Evolutionary conservation across 2,329 filamentous ascomycete species (phyloP), one percentile per base, ranked within the genome.

Genomic region (Claviceps spartinae): DNA sequence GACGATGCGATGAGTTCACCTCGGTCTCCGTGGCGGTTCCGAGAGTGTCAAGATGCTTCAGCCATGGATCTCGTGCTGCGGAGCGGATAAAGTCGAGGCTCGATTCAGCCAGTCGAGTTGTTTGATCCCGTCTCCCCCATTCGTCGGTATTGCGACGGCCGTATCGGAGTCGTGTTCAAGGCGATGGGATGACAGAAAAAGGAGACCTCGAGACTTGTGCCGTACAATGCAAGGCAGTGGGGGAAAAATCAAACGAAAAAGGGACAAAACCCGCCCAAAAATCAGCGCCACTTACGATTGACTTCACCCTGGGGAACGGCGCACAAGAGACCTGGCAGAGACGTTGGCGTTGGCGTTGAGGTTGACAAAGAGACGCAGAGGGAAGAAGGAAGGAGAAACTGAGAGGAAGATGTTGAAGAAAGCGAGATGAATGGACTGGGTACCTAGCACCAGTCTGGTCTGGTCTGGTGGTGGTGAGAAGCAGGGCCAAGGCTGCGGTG

Each of bases 261-360:
- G 30, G 30, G 30, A 34, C 30, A 34, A 34, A 34, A 34, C 30
- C 30, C 30, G 30, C 30, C 30, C 30, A 34, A 40, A 24, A 6
- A 18, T 1, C n/a, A 26, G 5, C 18, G 34, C 49, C 16, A 53
- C 51, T 50, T 53, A 53, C 48, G 51, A 53, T 43, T 48, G 48
- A 30, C 30, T 45, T 18, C 7, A 16, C n/a, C 24, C 48, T 26
- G 43, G 26, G 43, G 20, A 38, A 40, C 26, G 37, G 48, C 51
- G 51, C 36, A 38, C 51, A 38, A 34, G 36, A 50, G 37, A 47
- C 40, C 40, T 11, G 8, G 30, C 30, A 3, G 30, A 34, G 49
- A n/a, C 26, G 14, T 13, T 2, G 26, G 18, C 26, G 44, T 46
- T 18, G 44, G 26, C 38, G 47, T 42, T 22, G 24, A 42, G 14